Evolutionary conservation across 768 basidiomycete genomes (phyloP).

Genomic region (Psilocybe azurescens): DNA sequence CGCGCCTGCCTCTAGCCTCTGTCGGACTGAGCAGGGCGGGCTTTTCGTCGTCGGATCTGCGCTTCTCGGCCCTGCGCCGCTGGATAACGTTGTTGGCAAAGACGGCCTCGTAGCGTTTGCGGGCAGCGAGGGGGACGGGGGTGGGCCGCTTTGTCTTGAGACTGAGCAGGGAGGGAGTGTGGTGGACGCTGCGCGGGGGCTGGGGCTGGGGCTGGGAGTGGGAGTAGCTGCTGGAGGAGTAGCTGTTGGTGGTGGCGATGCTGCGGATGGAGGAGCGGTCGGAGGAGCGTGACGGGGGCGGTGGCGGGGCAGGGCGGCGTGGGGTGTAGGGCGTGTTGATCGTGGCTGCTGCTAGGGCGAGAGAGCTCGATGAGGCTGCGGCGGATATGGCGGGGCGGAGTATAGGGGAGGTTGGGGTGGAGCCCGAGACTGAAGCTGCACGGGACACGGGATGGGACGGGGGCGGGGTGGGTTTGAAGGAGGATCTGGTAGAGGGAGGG

Average conservation of each 20-base stretch:
- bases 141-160: conserved; percentile 55
- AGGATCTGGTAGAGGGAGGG: conserved; percentile 29
- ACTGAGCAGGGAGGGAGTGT: conserved; percentile 16
- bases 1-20: conserved; percentile 54
- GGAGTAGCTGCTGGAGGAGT: conserved; percentile 33
- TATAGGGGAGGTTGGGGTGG: conserved; percentile 36
- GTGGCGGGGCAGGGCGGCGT: conserved; percentile 46
- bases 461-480: conserved; percentile 30
- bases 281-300: conserved; percentile 54
- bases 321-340: conserved; percentile 35
- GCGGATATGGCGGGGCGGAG: conserved; percentile 37
- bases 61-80: conserved; percentile 45
- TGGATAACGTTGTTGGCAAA: conserved; percentile 66
- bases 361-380: neutral
- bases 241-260: conserved; percentile 43
- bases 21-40: conserved; percentile 39
- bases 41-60: conserved; percentile 32
- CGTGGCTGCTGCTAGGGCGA: conserved; percentile 13
- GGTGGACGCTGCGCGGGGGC: conserved; percentile 13
- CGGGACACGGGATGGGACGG: conserved; percentile 34
- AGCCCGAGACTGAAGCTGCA: conserved; percentile 26
- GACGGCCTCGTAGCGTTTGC: conserved; percentile 68
- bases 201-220: conserved; percentile 21
- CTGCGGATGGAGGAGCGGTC: conserved; percentile 71
- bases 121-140: conserved; percentile 69